Evolutionary conservation across 805 yeast species (phyloP).

Genomic region (Komagataella kurtzmanii): DNA sequence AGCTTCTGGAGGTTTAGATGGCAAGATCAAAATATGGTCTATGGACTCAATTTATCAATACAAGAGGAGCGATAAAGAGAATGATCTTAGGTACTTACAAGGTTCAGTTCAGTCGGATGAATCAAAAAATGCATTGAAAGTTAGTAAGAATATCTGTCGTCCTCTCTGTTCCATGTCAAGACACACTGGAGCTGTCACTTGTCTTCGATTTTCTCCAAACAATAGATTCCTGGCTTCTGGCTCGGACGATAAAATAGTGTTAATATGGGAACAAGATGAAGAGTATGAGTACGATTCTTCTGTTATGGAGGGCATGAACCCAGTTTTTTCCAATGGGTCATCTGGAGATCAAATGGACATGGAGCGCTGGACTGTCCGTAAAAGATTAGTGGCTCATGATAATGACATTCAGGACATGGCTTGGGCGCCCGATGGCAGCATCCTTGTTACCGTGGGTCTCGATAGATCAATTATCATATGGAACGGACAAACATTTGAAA

Average conservation of each 20-base stretch:
- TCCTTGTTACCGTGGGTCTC: constrained; percentile 86
- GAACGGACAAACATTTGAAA: constrained; percentile 87
- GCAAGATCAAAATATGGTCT: constrained; percentile 87
- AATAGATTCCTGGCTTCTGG: constrained; percentile 90
- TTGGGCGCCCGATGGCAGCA: constrained; percentile 92
- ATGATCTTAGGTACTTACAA: not conserved
- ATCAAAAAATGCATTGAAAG: constrained; percentile 5
- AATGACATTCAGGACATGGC: constrained; percentile 96
- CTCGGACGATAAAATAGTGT: constrained; percentile 82
- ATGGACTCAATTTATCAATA: constrained; percentile 37
- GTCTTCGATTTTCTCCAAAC: constrained; percentile 83
- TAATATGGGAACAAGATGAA: constrained; percentile 90
- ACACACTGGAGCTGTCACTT: constrained; percentile 94
- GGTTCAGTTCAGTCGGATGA: constrained; percentile 1
- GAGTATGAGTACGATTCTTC: constrained; percentile 20
- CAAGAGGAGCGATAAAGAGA: constrained; percentile 6
- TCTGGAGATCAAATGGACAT: constrained; percentile 42
- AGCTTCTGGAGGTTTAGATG: constrained; percentile 92
- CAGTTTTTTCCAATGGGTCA: not conserved
- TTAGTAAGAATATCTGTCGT: constrained; percentile 21
- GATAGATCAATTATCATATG: constrained; percentile 89
- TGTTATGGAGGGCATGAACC: not conserved
- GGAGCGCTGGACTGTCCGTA: constrained; percentile 92
- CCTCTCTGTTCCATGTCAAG: constrained; percentile 87
- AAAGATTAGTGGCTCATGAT: constrained; percentile 90